Evolutionary conservation across 768 basidiomycete genomes (phyloP).

Genomic region (Gelatoporia subvermispora): DNA sequence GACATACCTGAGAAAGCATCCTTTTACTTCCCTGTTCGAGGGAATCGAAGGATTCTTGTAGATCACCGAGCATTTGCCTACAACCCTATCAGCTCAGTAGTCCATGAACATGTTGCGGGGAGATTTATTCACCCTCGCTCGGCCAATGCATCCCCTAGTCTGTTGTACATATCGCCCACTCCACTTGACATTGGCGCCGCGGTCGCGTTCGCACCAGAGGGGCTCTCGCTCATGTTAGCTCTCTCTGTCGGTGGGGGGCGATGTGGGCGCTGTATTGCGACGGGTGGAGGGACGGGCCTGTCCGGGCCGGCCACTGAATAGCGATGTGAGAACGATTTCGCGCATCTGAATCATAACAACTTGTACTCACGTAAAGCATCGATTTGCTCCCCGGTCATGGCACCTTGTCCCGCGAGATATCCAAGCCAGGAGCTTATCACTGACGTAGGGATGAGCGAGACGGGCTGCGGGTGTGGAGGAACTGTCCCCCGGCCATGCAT

Average conservation of each 20-base stretch:
- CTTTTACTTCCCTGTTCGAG: slow-evolving; percentile 62
- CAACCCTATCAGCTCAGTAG: background rate
- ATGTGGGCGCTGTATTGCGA: slow-evolving; percentile 6
- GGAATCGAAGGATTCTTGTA: slow-evolving; percentile 59
- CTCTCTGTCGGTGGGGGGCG: slow-evolving; percentile 1
- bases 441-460: slow-evolving; percentile 54
- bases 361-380: slow-evolving; percentile 49
- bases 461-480: slow-evolving; percentile 58
- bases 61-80: slow-evolving; percentile 58
- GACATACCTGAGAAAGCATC: slow-evolving; percentile 57
- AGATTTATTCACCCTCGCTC: slow-evolving; percentile 54
- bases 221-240: slow-evolving; percentile 2
- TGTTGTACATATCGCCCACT: slow-evolving; percentile 23
- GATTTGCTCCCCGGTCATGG: slow-evolving; percentile 45
- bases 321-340: background rate
- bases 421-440: slow-evolving; percentile 38
- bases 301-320: slow-evolving; percentile 60
- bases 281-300: slow-evolving; percentile 44
- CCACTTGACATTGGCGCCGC: slow-evolving; percentile 18
- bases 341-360: background rate
- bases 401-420: slow-evolving; percentile 44
- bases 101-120: no score
- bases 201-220: slow-evolving; percentile 12
- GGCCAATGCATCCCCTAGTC: slow-evolving; percentile 41
- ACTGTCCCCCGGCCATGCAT: slow-evolving; percentile 34